Evolutionary conservation across 257 asterid genomes (phyloP), one percentile per base, ranked within the genome.

Genomic region (Nicotiana noctiflora): DNA sequence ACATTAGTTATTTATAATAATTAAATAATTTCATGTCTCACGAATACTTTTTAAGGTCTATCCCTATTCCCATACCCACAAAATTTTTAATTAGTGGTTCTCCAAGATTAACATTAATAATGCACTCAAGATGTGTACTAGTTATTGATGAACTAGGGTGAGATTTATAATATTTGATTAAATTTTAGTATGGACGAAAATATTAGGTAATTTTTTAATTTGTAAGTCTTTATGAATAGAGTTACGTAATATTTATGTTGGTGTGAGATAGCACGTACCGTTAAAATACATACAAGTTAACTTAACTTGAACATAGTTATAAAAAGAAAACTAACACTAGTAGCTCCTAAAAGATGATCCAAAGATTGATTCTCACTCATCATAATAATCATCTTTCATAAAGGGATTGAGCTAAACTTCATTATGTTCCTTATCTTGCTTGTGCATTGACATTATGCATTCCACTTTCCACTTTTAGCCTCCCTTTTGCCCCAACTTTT

Each of bases 401-500:
- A 74, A 61, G 67, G 32, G 64, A 60, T 44, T 56, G 59, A 2
- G 49, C 44, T n/a, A 40, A 61, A 57, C 53, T 53, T 68, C 67
- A 44, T 78, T 53, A 34, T 75, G 64, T 86, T 79, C 74, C 40
- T 40, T 63, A 74, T 49, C 8, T 67, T 72, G 14, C 25, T 72
- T 14, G 49, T 76, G 13, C 79, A 19, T 52, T 81, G 77, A 80
- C 82, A 82, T 44, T 25, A 82, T 67, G 49, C 29, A 44, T 68
- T 23, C 64, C 82, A 52, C 80, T 81, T 75, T 51, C 79, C 78
- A 32, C 85, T 87, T 85, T 86, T 62, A 76, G 90, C 89, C 90
- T 81, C 90, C 80, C 86, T 84, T 86, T 83, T 90, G 94, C 87
- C 92, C 77, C 84, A 61, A 80, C 93, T 89, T 91, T 91, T 76